Percentiles rank a stretch among this genome's conserved stretches.
Evolutionary conservation across 148 eudicot species (phyloP).

Genomic region (Rhododendron griersonianum): DNA sequence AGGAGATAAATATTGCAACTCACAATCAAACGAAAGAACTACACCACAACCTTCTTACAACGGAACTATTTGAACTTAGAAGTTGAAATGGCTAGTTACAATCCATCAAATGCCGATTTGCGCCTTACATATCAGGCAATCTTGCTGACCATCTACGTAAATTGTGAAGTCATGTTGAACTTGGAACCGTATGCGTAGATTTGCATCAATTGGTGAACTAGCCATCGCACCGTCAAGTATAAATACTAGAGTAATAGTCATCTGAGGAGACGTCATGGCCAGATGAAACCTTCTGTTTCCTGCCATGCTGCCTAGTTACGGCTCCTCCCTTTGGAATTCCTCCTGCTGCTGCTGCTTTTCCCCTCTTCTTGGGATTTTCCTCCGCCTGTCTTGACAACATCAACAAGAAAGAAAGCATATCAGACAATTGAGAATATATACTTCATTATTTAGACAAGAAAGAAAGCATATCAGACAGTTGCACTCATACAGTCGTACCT

Average conservation of each 20-base stretch:
- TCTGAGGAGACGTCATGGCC: neutral
- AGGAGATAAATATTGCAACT: neutral
- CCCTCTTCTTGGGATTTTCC: constrained; percentile 8
- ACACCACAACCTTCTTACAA: neutral
- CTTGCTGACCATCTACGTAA: neutral
- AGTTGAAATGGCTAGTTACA: neutral
- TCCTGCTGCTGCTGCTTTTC: neutral
- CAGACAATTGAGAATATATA: neutral
- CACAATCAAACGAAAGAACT: neutral
- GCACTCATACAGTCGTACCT: neutral
- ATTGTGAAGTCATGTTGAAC: neutral
- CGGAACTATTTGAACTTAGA: neutral
- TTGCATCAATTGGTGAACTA: neutral
- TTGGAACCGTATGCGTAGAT: neutral
- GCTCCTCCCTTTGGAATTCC: neutral
- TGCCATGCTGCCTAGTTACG: constrained; percentile 12
- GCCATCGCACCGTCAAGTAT: neutral
- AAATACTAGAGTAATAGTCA: neutral
- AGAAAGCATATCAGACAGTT: neutral
- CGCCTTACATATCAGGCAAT: neutral
- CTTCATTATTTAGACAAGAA: neutral
- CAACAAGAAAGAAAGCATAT: neutral
- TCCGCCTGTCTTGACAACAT: constrained; percentile 22
- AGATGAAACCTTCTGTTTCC: constrained; percentile 13
- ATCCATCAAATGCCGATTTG: neutral